Conservation (phyloP, 73 alveolate genomes). For the Blepharisma stoltei region DNA sequence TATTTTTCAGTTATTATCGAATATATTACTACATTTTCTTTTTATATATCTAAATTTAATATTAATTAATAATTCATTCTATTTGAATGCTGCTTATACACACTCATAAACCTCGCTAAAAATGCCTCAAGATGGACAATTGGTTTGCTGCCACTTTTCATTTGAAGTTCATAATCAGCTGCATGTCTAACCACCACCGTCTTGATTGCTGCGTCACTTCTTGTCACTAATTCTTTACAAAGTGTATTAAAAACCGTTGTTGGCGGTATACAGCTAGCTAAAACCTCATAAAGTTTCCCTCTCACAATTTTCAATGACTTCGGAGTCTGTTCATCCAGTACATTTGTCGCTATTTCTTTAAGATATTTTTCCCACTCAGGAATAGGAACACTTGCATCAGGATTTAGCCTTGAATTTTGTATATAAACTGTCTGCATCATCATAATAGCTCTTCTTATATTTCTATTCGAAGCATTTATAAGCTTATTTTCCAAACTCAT, state of each 20-base stretch:
- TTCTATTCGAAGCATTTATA: slow-evolving; percentile 56
- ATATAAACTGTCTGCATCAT: slow-evolving; percentile 46
- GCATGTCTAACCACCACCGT: slow-evolving; percentile 70
- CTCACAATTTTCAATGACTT: slow-evolving; percentile 51
- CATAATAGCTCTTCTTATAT: slow-evolving; percentile 76
- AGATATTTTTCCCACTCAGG: slow-evolving; percentile 55
- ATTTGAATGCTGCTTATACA: slow-evolving; percentile 31
- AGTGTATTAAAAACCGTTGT: slow-evolving; percentile 55
- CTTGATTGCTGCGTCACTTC: slow-evolving; percentile 53
- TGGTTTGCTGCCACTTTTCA: slow-evolving; percentile 87
- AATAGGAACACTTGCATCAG: slow-evolving; percentile 34
- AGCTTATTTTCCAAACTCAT: slow-evolving; percentile 49
- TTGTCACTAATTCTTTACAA: slow-evolving; percentile 55
- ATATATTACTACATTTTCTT: no score
- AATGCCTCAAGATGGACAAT: slow-evolving; percentile 95
- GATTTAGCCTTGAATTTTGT: slow-evolving; percentile 31
- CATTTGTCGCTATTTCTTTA: slow-evolving; percentile 44
- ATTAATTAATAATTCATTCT: slow-evolving; percentile 28
- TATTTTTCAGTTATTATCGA: no score
- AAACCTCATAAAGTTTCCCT: slow-evolving; percentile 62
- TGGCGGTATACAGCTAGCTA: slow-evolving; percentile 70
- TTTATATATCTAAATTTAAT: no score
- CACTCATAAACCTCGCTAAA: slow-evolving; percentile 74
- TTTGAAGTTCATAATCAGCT: slow-evolving; percentile 76
- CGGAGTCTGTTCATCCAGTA: slow-evolving; percentile 48